phyloP scores from a whole-genome alignment of 768 basidiomycete species.

The Naganishia randhawae region DNA sequence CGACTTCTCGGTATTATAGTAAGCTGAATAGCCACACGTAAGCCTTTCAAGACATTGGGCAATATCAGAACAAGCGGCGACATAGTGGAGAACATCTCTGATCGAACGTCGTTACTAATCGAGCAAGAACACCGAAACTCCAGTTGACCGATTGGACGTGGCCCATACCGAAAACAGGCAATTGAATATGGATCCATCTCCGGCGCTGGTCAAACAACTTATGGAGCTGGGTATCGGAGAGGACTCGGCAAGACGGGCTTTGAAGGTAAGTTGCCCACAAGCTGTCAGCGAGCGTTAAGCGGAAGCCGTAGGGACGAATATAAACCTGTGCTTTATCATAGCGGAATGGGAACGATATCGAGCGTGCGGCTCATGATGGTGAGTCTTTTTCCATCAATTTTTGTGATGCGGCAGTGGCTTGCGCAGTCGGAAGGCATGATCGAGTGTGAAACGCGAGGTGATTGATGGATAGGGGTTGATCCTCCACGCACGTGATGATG shows the following conservation, averaged over 20 bases:
- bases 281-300: neutral
- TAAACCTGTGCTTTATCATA: neutral
- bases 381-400: constrained; percentile 30
- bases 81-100: neutral
- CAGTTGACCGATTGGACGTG: neutral
- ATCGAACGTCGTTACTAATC: neutral
- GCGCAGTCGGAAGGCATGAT: constrained; percentile 15
- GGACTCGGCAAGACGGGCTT: constrained; percentile 41
- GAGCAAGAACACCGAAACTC: neutral
- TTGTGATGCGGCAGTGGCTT: too few species aligned
- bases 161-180: neutral
- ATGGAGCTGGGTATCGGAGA: constrained; percentile 43
- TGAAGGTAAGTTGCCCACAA: constrained; percentile 36
- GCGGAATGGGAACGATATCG: constrained; percentile 42
- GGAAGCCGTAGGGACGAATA: neutral
- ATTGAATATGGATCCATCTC: constrained; percentile 7
- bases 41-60: too few species aligned
- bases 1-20: too few species aligned
- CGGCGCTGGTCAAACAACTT: constrained; percentile 36
- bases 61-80: neutral
- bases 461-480: neutral
- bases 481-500: neutral
- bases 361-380: constrained; percentile 49
- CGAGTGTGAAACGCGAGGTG: neutral
- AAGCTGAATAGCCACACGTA: too few species aligned